These are phyloP conservation scores for Chaetomium strumarium DNA, from an alignment of 2,329 filamentous ascomycete genomes.

Conservation along the genomic window DNA sequence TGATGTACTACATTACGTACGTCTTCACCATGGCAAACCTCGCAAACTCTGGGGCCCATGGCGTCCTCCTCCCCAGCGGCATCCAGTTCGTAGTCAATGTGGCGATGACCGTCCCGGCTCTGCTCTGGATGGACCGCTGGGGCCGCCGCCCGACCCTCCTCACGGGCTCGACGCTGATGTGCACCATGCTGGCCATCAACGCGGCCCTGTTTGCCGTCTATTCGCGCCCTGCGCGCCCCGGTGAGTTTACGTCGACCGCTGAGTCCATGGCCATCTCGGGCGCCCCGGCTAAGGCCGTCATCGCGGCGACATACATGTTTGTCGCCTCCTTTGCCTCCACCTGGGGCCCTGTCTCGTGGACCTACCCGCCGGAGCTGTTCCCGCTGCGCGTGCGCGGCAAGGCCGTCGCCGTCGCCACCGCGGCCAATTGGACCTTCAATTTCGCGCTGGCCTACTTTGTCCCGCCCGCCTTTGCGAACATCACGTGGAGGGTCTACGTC, in stretches of 20 bases:
- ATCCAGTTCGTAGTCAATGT: constrained; percentile 80
- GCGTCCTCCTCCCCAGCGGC: constrained; percentile 57
- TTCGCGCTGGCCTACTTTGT: constrained; percentile 36
- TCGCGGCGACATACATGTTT: constrained; percentile 61
- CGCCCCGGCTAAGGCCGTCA: constrained; percentile 48
- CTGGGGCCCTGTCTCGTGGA: constrained; percentile 41
- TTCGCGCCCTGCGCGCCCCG: constrained; percentile 30
- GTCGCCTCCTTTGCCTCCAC: constrained; percentile 47
- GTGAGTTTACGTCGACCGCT: constrained; percentile 34
- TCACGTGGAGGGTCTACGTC: constrained; percentile 34
- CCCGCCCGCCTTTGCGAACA: constrained; percentile 33
- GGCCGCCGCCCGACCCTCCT: constrained; percentile 65
- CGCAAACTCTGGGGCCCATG: constrained; percentile 33
- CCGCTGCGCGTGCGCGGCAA: constrained; percentile 37
- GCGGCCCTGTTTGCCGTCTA: constrained; percentile 41
- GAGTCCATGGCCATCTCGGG: constrained; percentile 46
- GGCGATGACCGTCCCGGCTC: constrained; percentile 67
- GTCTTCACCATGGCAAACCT: constrained; percentile 68
- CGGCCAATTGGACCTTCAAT: constrained; percentile 37
- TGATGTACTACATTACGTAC: constrained; percentile 67
- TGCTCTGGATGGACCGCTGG: constrained; percentile 70
- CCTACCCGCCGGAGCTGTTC: constrained; percentile 43
- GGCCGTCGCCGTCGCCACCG: constrained; percentile 31
- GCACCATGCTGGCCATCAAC: constrained; percentile 42
- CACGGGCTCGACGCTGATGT: constrained; percentile 61